Conservation (phyloP, 352 stramenopile genomes). For the Elongisporangium anandrum region DNA sequence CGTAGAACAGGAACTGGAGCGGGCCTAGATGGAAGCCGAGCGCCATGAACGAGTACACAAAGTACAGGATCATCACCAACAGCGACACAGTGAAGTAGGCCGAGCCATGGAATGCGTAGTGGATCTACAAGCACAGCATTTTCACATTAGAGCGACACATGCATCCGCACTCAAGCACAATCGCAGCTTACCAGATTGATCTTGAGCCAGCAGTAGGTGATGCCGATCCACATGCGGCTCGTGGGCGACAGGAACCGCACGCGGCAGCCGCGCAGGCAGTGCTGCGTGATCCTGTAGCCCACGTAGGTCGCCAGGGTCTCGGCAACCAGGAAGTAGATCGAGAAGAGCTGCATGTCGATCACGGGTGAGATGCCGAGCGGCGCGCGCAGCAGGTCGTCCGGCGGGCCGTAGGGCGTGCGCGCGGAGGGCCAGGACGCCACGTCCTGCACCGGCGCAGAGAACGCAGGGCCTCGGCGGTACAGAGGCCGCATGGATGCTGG, state of each 20-base stretch:
- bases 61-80: conserved; percentile 62
- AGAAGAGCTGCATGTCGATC: conserved; percentile 70
- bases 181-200: conserved; percentile 47
- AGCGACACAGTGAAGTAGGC: conserved; percentile 62
- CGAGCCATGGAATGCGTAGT: conserved; percentile 77
- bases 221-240: conserved; percentile 61
- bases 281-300: conserved; percentile 75
- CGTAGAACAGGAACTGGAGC: conserved; percentile 77
- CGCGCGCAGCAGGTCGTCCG: conserved; percentile 27
- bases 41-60: conserved; percentile 58
- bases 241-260: conserved; percentile 57
- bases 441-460: conserved; percentile 30
- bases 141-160: background rate
- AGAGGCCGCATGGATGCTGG: conserved; percentile 20
- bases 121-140: conserved; percentile 31
- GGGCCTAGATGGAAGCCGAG: conserved; percentile 75
- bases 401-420: conserved; percentile 38
- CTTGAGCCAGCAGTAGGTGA: conserved; percentile 75
- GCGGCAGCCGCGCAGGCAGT: conserved; percentile 66
- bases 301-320: conserved; percentile 76
- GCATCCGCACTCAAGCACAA: background rate
- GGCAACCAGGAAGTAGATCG: conserved; percentile 71
- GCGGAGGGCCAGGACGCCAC: conserved; percentile 20
- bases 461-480: conserved; percentile 56
- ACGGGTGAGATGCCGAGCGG: conserved; percentile 28